phyloP scores from a whole-genome alignment of 2,329 filamentous ascomycete genomes.

The Pseudogymnoascus sp. region DNA sequence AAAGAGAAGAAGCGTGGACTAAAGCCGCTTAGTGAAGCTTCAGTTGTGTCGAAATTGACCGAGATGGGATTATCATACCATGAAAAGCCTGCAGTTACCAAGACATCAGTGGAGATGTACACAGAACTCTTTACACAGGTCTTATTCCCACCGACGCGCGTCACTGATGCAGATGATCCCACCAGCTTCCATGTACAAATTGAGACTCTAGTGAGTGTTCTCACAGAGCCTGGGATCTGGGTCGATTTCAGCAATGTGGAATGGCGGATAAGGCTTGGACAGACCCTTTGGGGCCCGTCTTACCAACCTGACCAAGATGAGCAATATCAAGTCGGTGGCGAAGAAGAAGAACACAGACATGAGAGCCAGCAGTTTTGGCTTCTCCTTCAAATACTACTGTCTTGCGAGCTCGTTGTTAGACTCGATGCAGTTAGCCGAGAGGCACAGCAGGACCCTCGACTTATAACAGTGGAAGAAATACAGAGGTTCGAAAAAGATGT shows the following conservation, averaged over 20 bases:
- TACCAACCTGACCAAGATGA: constrained; percentile 43
- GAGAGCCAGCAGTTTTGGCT: constrained; percentile 60
- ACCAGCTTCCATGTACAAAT: constrained; percentile 63
- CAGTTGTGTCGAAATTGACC: constrained; percentile 49
- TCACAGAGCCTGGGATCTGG: constrained; percentile 61
- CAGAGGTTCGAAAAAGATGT: constrained; percentile 54
- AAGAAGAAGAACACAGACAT: constrained; percentile 30
- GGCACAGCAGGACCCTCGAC: constrained; percentile 45
- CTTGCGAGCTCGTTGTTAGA: constrained; percentile 57
- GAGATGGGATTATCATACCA: constrained; percentile 46
- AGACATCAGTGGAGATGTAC: constrained; percentile 50
- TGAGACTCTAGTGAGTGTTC: constrained; percentile 55
- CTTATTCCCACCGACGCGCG: constrained; percentile 47
- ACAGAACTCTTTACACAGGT: constrained; percentile 54
- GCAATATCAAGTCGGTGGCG: constrained; percentile 42
- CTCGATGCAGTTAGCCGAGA: constrained; percentile 55
- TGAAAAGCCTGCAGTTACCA: constrained; percentile 37
- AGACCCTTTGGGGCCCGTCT: constrained; percentile 57
- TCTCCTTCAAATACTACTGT: constrained; percentile 55
- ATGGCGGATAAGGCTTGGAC: constrained; percentile 65
- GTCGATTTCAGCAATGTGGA: constrained; percentile 67
- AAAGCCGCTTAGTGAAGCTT: constrained; percentile 47
- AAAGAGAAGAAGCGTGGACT: constrained; percentile 34
- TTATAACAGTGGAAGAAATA: constrained; percentile 47
- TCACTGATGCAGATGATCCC: constrained; percentile 49